phyloP scores from a whole-genome alignment of 2,329 filamentous ascomycete species.

The Clonostachys byssicola region DNA sequence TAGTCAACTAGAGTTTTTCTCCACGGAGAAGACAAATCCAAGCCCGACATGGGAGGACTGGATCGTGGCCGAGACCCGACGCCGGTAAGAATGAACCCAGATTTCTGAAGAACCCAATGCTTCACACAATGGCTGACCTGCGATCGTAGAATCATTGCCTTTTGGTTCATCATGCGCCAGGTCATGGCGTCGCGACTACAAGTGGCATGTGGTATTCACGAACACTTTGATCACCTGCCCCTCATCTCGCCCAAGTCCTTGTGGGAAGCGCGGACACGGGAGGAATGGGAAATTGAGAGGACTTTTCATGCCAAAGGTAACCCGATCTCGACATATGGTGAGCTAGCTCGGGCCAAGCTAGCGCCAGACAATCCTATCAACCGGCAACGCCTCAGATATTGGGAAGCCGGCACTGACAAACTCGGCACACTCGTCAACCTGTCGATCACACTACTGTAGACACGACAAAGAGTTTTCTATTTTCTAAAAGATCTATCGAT shows the following conservation, averaged over 20 bases:
- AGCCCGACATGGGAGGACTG: conserved; percentile 18
- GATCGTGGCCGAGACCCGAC: conserved; percentile 21
- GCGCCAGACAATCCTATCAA: too few species aligned
- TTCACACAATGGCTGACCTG: not conserved
- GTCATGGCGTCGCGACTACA: conserved; percentile 6
- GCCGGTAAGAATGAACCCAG: conserved; percentile 10
- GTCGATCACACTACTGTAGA: conserved; percentile 3
- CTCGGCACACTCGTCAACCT: conserved; percentile 12
- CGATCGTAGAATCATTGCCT: conserved; percentile 9
- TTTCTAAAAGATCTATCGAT: too few species aligned
- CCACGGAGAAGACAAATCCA: conserved; percentile 6
- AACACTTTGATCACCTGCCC: conserved; percentile 4
- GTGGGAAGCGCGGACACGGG: conserved; percentile 14
- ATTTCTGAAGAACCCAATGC: not conserved
- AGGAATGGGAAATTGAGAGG: conserved; percentile 17
- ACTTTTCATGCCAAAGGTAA: conserved; percentile 6
- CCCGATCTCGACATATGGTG: conserved; percentile 9
- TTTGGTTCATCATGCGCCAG: conserved; percentile 15
- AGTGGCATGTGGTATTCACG: conserved; percentile 3
- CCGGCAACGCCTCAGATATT: conserved; percentile 6
- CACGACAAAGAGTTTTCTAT: too few species aligned
- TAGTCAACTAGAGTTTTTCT: conserved; percentile 7
- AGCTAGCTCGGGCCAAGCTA: conserved; percentile 3
- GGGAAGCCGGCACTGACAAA: conserved; percentile 17
- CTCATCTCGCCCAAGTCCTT: conserved; percentile 10